Base-by-base conservation (phyloP, 2,329 filamentous ascomycete genomes). In the Golovinomyces cichoracearum region DNA sequence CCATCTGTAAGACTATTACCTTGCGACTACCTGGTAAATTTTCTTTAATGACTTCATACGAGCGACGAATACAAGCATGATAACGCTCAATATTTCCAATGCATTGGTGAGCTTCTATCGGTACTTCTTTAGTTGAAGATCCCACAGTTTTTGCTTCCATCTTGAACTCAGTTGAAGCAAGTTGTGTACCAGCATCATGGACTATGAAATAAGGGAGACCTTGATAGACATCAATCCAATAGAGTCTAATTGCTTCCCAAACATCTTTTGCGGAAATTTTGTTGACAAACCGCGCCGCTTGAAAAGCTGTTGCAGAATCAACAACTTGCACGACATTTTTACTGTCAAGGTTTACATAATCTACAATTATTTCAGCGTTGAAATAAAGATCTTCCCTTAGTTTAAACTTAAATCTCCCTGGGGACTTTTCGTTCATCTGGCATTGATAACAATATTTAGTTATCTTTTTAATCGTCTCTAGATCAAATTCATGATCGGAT, bases 221-320 rank as follows among this genome's bases (percentile, higher is more conserved):
- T 35, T 44, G 25, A 42, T 51, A 51, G 7, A 31, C 47, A 27
- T 51, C 31, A 1, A 49, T 49, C 45, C 29, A 51, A 31, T 40
- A 51, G 12, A 23, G 17, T 4, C 48, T 21, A 25, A 51, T 29
- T 5, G 22, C 29, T 27, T 51, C 42, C 23, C 42, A 51, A 17
- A 33, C 37, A 25, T 33, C n/a, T 31, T 42, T 47, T 22, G 44
- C 27, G n/a, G 23, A 31, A 12, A 45, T 25, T n/a, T 45, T 26
- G 26, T 47, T 21, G 25, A 51, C 35, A 15, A 19, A 51, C 48
- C 44, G 49, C 23, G 21, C 50, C 5, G 45, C 44, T 29, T 49
- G 41, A 35, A 46, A 51, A 17, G 25, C 42, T 13, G 26, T 51
- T 15, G 15, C 31, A 19, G 45, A 45, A 45, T 51, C 37, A 31